Base-by-base conservation (phyloP, 306 rosid species). In the Castanospermum australe region DNA sequence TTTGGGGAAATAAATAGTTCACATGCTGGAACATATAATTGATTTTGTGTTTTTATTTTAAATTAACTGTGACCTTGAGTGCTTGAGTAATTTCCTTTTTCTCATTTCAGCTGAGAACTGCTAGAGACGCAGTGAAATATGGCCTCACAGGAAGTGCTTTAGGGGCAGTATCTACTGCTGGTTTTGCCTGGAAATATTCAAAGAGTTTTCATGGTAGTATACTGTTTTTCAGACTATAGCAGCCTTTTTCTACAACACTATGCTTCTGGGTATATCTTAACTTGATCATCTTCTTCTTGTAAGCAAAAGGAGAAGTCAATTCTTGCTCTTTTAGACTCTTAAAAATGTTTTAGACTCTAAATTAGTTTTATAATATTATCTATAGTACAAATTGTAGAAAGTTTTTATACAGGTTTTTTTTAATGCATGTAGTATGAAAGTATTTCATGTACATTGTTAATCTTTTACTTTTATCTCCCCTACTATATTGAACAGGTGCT, bases 151-250 rank as follows among this genome's bases (percentile, higher is more conserved):
- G 98, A 82, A 84, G 88, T 79, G 85, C 83, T 83, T 52, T 94
- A 78, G 97, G 97, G 83, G 97, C 92, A 15, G 73, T 86, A 44
- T 84, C 92, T 78, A 90, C 96, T 70, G 97, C 96, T 14, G 90
- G 92, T 36, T 39, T 81, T 79, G 44, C 93, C 13, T 93, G 92
- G 97, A 93, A 86, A 84, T 93, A 93, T 85, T 93, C 98, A 1
- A 91, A 55, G 84, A 93, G 98, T 83, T 71, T 87, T 72, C 98
- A 93, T 78, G 97, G 98, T 88, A 88, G 39, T 67, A 32, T 67
- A 45, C 81, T 63, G 28, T 14, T 47, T 75, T 75, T 78, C 63
- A 10, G 21, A 42, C 65, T 30, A 55, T 13, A 39, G 62, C 79
- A 28, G 44, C 33, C 2, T 18, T 68, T 74, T 62, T 70, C 63